Evolutionary conservation across 2,329 filamentous ascomycete genomes (phyloP), one percentile per base, ranked within the genome.

Genomic region (Ustulina deusta): DNA sequence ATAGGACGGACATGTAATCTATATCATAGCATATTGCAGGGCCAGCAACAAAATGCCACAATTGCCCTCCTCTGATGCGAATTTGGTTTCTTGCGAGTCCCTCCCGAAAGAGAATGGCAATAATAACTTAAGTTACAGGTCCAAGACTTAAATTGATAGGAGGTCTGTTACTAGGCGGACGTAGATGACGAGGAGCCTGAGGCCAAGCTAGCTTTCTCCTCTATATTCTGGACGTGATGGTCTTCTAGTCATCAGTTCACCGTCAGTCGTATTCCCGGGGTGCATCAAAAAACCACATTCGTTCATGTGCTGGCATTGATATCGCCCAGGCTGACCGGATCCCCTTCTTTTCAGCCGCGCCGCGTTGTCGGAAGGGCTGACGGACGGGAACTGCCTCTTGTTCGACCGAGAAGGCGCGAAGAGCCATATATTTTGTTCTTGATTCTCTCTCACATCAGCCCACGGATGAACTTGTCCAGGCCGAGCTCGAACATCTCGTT

Each of bases 391-490:
- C 22, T 36, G 29, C n/a, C n/a, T 34, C 49, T 36, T 54, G 17
- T 22, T 36, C 22, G 27, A n/a, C 10, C 20, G 32, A 38, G 34
- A 15, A 22, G 29, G 11, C n/a, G 11, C 11, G 3, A 22, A 25
- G 20, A 55, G 34, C 17, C 20, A 25, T 11, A 22, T 25, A 10
- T 25, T 7, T 2, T 36, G 6, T 20, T n/a, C 6, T 40, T 25
- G 15, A 6, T 20, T 13, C n/a, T 27, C 20, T 49, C 44, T 86
- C 81, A 89, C 81, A 89, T 84, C 68, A 90, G 79, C 0, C 89
- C 87, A 70, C 90, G 86, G 59, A 96, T 87, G 75, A 96, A 96
- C 71, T 93, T 90, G 73, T 96, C 92, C 64, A 97, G 79, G 0
- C 89, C 90, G 70, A 91, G 81, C 78, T 92, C 90, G 73, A 92